These are phyloP conservation scores for Ustilago trichophora DNA, from an alignment of 1,284 basidiomycete genomes.

Conservation along the genomic window DNA sequence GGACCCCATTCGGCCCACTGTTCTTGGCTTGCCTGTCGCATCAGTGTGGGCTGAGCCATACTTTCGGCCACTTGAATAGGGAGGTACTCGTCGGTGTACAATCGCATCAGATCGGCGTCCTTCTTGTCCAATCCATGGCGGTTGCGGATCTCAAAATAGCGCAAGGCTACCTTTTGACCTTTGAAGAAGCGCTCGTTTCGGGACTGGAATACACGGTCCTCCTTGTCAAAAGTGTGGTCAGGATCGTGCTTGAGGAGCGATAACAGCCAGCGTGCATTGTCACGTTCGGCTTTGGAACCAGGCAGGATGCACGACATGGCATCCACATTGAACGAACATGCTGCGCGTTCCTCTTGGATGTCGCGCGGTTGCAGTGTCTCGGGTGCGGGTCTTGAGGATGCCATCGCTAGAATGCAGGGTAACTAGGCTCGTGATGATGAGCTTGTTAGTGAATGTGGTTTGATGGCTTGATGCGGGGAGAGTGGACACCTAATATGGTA, in stretches of 20 bases:
- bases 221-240: constrained; percentile 49
- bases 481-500: not conserved
- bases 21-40: constrained; percentile 43
- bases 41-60: constrained; percentile 56
- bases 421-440: not conserved
- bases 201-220: constrained; percentile 47
- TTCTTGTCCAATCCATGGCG: constrained; percentile 50
- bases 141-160: constrained; percentile 55
- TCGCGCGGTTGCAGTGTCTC: constrained; percentile 46
- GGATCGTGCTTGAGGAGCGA: constrained; percentile 45
- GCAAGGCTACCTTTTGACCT: constrained; percentile 48
- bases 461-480: not conserved
- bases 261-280: constrained; percentile 50
- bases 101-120: constrained; percentile 49
- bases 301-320: constrained; percentile 53
- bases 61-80: constrained; percentile 55
- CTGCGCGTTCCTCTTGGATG: constrained; percentile 35
- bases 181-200: constrained; percentile 50
- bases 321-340: constrained; percentile 50
- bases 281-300: constrained; percentile 33
- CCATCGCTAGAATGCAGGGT: no score
- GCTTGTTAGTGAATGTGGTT: not conserved
- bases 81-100: constrained; percentile 55
- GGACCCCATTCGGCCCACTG: constrained; percentile 55
- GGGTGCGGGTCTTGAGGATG: constrained; percentile 33